Evolutionary conservation across 2,329 filamentous ascomycete genomes (phyloP), one percentile per base, ranked within the genome.

Genomic region (Monilinia fructicola): DNA sequence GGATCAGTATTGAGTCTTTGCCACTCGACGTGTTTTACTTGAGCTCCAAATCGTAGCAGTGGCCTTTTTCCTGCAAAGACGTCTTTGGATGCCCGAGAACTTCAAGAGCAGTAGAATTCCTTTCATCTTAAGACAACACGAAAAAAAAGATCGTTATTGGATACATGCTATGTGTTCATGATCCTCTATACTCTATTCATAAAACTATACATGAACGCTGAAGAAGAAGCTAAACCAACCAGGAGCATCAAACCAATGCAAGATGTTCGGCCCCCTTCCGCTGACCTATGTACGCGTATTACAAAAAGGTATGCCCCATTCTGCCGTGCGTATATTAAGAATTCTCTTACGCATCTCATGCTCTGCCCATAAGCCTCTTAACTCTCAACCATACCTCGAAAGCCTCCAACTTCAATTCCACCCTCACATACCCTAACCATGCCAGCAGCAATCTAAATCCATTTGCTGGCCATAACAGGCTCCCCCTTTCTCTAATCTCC

Each of bases 341-440:
- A 54, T 38, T 4, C 5, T 50, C 9, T 11, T 0, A 26, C 31
- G n/a, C 46, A 26, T 18, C 11, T 64, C 42, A 64, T 3, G 50
- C 28, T 28, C 69, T 44, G 0, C 73, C 81, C 11, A 79, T 72
- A 44, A 81, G 72, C 66, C 85, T 80, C 78, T 87, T 86, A 7
- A 84, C 69, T 38, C 78, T 78, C 44, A 90, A 76, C 84, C 84
- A 88, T 53, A 85, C 73, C 78, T 90, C 87, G 76, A 89, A 89
- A 9, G 80, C 79, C 71, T 85, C 84, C 42, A 90, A 79, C 79
- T 88, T 89, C 52, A 86, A 71, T 77, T 87, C 85, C 5, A 90
- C 85, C 42, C 86, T 79, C 55, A 87, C 75, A 71, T 83, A 87
- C 1, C 83, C 81, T 66, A 85, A 67, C 81, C 85, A 89, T 0